These are phyloP conservation scores for Carex scoparia DNA, from an alignment of 176 grass and related monocot species.

Conservation along the genomic window DNA sequence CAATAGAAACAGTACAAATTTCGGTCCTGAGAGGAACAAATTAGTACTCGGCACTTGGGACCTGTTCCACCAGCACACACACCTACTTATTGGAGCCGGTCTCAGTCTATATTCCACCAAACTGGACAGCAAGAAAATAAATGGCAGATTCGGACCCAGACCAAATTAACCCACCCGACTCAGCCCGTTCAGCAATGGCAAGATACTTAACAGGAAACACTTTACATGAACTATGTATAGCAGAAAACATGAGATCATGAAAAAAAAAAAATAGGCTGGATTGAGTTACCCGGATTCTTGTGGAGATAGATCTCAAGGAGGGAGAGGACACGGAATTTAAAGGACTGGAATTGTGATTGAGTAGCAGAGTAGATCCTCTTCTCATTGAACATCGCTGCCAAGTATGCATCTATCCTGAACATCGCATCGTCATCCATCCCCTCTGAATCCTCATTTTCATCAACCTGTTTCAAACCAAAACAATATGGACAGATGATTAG, in stretches of 20 bases:
- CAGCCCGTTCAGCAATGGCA: neutral
- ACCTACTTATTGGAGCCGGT: neutral
- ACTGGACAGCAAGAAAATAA: conserved; percentile 6
- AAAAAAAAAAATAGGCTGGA: neutral
- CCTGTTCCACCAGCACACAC: neutral
- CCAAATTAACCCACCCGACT: neutral
- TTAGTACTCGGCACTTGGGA: neutral
- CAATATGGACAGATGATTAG: neutral
- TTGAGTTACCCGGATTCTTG: conserved; percentile 71
- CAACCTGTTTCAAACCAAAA: conserved; percentile 3
- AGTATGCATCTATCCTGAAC: conserved; percentile 91
- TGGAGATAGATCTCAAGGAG: conserved; percentile 87
- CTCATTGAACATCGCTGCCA: conserved; percentile 83
- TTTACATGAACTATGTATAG: neutral
- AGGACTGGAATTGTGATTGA: conserved; percentile 75
- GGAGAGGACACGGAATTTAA: conserved; percentile 67
- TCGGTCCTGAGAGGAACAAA: neutral
- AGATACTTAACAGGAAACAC: conserved; percentile 3
- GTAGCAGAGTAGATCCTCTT: conserved; percentile 60
- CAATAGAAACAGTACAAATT: neutral
- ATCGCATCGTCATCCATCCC: conserved; percentile 99
- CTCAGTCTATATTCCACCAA: neutral
- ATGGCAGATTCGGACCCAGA: neutral
- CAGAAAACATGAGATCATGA: neutral
- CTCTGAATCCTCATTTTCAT: conserved; percentile 63